Evolutionary conservation across 495 filamentous ascomycete genomes (phyloP).

Genomic region (Hypomontagnella monticulosa): DNA sequence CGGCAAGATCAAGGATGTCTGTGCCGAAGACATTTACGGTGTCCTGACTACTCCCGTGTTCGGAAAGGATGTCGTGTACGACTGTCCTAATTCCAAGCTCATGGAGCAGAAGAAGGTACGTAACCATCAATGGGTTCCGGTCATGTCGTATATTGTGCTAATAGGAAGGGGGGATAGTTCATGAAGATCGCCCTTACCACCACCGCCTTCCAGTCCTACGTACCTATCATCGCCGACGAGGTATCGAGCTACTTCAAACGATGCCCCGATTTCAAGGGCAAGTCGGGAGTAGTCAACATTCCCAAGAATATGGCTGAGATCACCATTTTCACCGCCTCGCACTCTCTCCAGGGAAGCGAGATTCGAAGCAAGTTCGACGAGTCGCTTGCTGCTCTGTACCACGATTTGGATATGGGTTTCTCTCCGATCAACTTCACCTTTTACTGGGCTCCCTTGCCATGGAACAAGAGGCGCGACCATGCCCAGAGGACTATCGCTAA

Average conservation of each 20-base stretch:
- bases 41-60: conserved; percentile 87
- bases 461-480: conserved; percentile 79
- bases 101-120: conserved; percentile 80
- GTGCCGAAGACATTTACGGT: conserved; percentile 83
- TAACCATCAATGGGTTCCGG: conserved; percentile 27
- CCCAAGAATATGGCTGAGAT: conserved; percentile 79
- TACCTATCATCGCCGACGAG: conserved; percentile 80
- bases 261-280: conserved; percentile 71
- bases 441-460: conserved; percentile 86
- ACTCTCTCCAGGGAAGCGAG: conserved; percentile 82
- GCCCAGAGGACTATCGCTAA: conserved; percentile 79
- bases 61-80: conserved; percentile 86
- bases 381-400: conserved; percentile 77
- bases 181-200: conserved; percentile 86
- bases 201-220: conserved; percentile 78
- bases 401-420: conserved; percentile 88
- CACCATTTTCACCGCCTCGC: conserved; percentile 84
- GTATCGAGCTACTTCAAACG: conserved; percentile 74
- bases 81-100: conserved; percentile 85
- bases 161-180: conserved; percentile 62
- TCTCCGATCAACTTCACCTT: conserved; percentile 85
- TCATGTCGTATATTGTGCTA: background rate
- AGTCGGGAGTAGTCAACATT: conserved; percentile 71
- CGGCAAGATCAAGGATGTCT: conserved; percentile 82
- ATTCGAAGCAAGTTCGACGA: conserved; percentile 79